Evolutionary conservation across 768 basidiomycete species (phyloP).

Genomic region (Suillus paluster): DNA sequence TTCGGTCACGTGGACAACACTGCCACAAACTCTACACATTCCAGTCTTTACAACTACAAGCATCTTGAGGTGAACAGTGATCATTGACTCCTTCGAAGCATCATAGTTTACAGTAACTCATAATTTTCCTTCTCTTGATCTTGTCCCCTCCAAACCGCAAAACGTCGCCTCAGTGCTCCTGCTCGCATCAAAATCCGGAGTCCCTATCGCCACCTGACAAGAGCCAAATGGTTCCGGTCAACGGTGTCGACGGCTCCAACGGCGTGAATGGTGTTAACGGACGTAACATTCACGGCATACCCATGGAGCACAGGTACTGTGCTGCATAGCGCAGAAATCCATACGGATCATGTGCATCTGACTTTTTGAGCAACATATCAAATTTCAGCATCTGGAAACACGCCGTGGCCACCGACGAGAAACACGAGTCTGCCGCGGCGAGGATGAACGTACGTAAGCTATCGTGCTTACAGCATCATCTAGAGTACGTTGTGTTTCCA

Average conservation of each 20-base stretch:
- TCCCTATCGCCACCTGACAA: conserved; percentile 42
- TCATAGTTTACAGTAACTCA: too few relatives aligned
- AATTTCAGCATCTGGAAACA: too few relatives aligned
- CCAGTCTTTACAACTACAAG: too few relatives aligned
- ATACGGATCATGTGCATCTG: conserved; percentile 89
- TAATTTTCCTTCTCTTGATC: too few relatives aligned
- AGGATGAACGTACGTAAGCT: too few relatives aligned
- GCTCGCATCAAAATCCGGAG: conserved; percentile 62
- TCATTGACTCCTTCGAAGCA: too few relatives aligned
- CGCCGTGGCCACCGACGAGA: too few relatives aligned
- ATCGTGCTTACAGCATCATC: too few relatives aligned
- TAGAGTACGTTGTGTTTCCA: conserved; percentile 84
- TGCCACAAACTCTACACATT: too few relatives aligned
- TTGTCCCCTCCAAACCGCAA: neutral
- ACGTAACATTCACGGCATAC: conserved; percentile 46
- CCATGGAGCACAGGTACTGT: too few relatives aligned
- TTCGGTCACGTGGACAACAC: neutral
- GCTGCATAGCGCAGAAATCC: conserved; percentile 63
- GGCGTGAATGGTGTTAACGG: conserved; percentile 43
- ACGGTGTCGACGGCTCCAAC: conserved; percentile 38
- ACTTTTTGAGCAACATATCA: conserved; percentile 90
- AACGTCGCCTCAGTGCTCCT: conserved; percentile 28
- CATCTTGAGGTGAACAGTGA: too few relatives aligned
- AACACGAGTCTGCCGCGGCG: too few relatives aligned
- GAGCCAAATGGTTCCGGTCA: conserved; percentile 67